Conservation (phyloP, 164 flowering plant genomes). For the Liquidambar formosana region DNA sequence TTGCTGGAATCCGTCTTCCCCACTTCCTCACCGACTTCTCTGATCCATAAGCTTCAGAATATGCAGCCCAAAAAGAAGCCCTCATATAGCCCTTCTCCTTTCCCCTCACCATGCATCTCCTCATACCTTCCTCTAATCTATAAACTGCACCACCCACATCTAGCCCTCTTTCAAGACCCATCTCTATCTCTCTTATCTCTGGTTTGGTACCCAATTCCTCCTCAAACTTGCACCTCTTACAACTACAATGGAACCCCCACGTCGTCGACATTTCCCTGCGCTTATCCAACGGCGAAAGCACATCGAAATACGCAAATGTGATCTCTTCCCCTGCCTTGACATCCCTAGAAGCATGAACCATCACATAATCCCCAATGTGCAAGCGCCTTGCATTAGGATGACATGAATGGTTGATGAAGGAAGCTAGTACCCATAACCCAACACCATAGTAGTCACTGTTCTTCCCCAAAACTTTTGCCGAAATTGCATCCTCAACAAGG, state of each 20-base stretch:
- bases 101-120: conserved; percentile 56
- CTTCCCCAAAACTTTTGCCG: conserved; percentile 66
- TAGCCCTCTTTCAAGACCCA: conserved; percentile 47
- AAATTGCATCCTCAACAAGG: conserved; percentile 59
- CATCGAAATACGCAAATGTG: conserved; percentile 77
- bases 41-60: conserved; percentile 40
- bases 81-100: conserved; percentile 70
- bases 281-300: conserved; percentile 46
- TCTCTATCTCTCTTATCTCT: conserved; percentile 59
- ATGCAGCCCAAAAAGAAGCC: conserved; percentile 75
- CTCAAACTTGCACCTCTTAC: conserved; percentile 83
- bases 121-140: conserved; percentile 71
- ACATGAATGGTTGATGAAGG: conserved; percentile 89
- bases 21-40: conserved; percentile 60
- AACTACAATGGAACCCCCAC: conserved; percentile 79
- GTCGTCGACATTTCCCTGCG: conserved; percentile 48
- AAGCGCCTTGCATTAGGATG: conserved; percentile 69
- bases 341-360: conserved; percentile 72
- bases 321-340: conserved; percentile 87
- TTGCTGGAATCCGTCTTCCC: conserved; percentile 68
- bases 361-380: conserved; percentile 69
- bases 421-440: conserved; percentile 80
- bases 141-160: conserved; percentile 50
- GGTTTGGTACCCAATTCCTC: conserved; percentile 32
- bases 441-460: conserved; percentile 67